Base-by-base conservation (phyloP, 2,329 filamentous ascomycete genomes). In the Mycosphaerelloides madeirae region DNA sequence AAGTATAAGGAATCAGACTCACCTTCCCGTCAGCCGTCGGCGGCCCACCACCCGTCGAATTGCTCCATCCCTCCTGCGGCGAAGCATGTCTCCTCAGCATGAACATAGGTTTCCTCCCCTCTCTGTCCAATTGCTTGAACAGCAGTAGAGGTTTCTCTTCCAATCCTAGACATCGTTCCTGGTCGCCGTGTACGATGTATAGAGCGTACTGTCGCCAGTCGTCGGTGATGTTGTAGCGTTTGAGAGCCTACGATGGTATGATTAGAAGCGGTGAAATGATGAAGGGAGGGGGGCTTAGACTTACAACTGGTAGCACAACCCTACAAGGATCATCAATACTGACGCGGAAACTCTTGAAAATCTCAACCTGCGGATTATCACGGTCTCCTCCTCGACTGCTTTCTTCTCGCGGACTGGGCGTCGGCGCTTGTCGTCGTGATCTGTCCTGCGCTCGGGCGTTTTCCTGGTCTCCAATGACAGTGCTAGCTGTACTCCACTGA, bases 41-140 rank as follows among this genome's bases (percentile, higher is more conserved):
- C 29, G 38, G 6, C 5, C 45, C 49, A 33, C 45, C 41, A 25
- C 49, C 29, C 3, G 29, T 29, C 31, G 28, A 14, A 3, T 54
- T 53, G 32, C 59, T 63, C 61, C 61, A 64, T 11, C 61, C 61
- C 38, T 64, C 61, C 38, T 60, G 57, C 42, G 77, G 76, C n/a
- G 56, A 58, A 12, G 79, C 77, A 55, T 83, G 76, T 55, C 78
- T 78, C 42, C 93, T 75, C 44, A 98, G 73, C 93, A 98, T 98
- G 63, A 98, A 98, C 93, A 97, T 97, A 16, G 93, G 93, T 65
- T 97, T 98, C 69, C 94, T 85, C 36, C 93, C 93, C 71, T 97
- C 93, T 65, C 90, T 90, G 64, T 97, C 90, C 44, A 98, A 73
- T 65, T 97, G 90, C 70, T 98, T 98, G 71, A 98, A 98, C 50